Conservation (phyloP, 805 yeast genomes). For the Wickerhamomyces strasburgensis region DNA sequence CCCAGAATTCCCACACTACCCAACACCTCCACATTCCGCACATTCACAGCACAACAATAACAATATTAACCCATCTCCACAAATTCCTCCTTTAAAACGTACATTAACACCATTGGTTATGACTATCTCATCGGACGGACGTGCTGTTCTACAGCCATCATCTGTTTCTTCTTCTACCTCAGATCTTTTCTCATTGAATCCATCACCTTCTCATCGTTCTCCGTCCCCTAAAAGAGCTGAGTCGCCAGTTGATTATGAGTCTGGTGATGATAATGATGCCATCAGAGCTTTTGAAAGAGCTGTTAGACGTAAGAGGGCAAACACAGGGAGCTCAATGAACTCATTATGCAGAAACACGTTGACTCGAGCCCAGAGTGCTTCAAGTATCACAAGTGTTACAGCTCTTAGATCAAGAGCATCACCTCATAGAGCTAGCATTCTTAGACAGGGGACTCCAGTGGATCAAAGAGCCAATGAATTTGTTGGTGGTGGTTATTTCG, state of each 20-base stretch:
- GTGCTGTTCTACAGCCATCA: constrained; percentile 15
- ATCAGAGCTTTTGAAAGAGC: constrained; percentile 22
- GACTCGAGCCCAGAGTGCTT: constrained; percentile 21
- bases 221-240: constrained; percentile 25
- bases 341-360: constrained; percentile 9
- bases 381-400: constrained; percentile 19
- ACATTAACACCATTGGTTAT: constrained; percentile 13
- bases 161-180: constrained; percentile 24
- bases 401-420: constrained; percentile 15
- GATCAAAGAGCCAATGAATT: constrained; percentile 6
- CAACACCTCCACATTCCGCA: not conserved
- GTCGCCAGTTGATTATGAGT: constrained; percentile 10
- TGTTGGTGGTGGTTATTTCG: constrained; percentile 18
- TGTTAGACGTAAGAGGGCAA: constrained; percentile 25
- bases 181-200: constrained; percentile 16
- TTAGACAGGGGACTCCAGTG: constrained; percentile 20
- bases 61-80: not conserved
- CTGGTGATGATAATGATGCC: constrained; percentile 20
- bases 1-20: not conserved
- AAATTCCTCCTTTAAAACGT: constrained; percentile 10
- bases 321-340: constrained; percentile 19
- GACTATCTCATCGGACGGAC: constrained; percentile 15
- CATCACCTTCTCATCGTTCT: constrained; percentile 14
- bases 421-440: constrained; percentile 18
- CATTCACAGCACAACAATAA: constrained; percentile 2